Conservation (phyloP, 768 basidiomycete genomes). For the Saitozyma podzolica region DNA sequence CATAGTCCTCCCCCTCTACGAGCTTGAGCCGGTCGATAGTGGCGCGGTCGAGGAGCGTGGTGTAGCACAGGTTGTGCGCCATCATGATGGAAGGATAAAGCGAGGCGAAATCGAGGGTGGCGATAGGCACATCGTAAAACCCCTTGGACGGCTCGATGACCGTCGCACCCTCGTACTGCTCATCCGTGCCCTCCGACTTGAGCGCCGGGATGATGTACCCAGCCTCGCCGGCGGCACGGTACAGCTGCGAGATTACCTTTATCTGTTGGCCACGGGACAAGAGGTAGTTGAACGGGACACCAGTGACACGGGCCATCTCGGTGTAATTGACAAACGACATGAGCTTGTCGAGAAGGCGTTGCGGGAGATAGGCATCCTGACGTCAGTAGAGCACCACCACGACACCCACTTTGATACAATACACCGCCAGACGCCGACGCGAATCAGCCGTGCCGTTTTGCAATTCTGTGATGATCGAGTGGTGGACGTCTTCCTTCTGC, state of each 20-base stretch:
- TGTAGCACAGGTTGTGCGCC: conserved; percentile 99
- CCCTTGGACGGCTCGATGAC: conserved; percentile 97
- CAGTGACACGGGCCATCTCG: conserved; percentile 99
- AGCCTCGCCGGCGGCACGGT: conserved; percentile 85
- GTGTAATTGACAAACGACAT: conserved; percentile 99
- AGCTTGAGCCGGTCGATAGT: conserved; percentile 76
- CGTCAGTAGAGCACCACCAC: not conserved
- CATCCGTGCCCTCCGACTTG: conserved; percentile 86
- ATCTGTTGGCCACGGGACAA: conserved; percentile 94
- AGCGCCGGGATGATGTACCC: conserved; percentile 84
- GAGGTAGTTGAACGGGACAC: conserved; percentile 97
- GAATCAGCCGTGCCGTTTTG: conserved; percentile 97
- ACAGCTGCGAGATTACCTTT: conserved; percentile 95
- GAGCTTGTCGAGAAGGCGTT: conserved; percentile 90
- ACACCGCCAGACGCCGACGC: conserved; percentile 86
- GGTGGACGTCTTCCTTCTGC: conserved; percentile 98
- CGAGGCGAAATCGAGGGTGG: conserved; percentile 97
- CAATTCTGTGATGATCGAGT: conserved; percentile 95
- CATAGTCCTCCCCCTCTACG: conserved; percentile 83
- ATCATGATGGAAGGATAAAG: conserved; percentile 99
- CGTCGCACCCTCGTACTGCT: conserved; percentile 98
- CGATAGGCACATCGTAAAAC: conserved; percentile 94
- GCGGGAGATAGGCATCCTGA: conserved; percentile 96
- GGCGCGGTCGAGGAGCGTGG: conserved; percentile 79
- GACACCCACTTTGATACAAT: conserved; percentile 82